phyloP scores from a whole-genome alignment of 164 flowering plant genomes.

The Tinospora cordifolia region DNA sequence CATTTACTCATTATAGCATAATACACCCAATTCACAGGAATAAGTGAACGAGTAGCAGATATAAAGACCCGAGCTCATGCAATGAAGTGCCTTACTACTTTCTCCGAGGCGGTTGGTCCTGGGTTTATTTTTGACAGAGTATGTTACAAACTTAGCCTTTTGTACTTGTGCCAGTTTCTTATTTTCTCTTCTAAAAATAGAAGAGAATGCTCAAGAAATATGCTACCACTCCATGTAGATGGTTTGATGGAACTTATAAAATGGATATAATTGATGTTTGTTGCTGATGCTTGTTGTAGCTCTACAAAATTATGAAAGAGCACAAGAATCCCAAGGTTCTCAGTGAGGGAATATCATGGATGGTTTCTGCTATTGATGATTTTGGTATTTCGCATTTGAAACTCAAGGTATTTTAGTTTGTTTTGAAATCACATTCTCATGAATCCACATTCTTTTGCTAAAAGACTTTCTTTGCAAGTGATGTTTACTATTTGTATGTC shows the following conservation, averaged over 20 bases:
- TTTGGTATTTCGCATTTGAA: slow-evolving; percentile 83
- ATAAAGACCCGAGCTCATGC: slow-evolving; percentile 90
- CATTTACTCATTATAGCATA: not conserved
- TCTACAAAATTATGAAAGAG: slow-evolving; percentile 93
- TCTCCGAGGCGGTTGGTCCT: slow-evolving; percentile 95
- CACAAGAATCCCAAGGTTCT: slow-evolving; percentile 99
- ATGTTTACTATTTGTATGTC: not conserved
- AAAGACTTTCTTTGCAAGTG: not conserved
- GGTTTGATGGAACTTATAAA: not conserved
- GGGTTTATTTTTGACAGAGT: slow-evolving; percentile 95
- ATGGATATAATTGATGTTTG: not conserved
- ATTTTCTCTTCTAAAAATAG: not conserved
- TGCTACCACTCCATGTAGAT: not conserved
- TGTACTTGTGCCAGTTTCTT: slow-evolving; percentile 1
- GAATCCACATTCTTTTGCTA: not conserved
- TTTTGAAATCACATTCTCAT: not conserved
- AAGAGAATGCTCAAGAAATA: no score
- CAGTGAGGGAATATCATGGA: slow-evolving; percentile 90
- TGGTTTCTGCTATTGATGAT: slow-evolving; percentile 93
- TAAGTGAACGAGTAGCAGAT: slow-evolving; percentile 92
- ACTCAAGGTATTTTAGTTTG: slow-evolving; percentile 53
- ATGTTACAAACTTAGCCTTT: slow-evolving; percentile 20
- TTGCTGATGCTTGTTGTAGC: slow-evolving; percentile 32
- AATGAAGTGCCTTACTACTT: slow-evolving; percentile 91
- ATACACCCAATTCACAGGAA: slow-evolving; percentile 34